Evolutionary conservation across 768 basidiomycete species (phyloP).

Genomic region (Russula sp.): DNA sequence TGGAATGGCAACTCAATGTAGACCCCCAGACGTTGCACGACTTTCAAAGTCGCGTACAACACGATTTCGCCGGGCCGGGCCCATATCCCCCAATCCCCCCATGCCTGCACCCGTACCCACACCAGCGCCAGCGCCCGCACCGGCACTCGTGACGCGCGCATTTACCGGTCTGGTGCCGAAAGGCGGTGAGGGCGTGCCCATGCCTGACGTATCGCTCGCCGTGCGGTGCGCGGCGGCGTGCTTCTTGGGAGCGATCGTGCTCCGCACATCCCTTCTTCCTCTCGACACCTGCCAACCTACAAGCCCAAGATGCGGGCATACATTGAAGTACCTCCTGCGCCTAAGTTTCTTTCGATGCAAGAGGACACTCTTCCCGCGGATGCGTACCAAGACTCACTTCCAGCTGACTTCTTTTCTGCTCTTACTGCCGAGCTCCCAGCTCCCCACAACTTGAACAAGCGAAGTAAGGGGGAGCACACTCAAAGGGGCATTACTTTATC

Average conservation of each 20-base stretch:
- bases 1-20: slow-evolving; percentile 87
- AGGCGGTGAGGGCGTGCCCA: slow-evolving; percentile 22
- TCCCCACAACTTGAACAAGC: no score
- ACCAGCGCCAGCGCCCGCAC: slow-evolving; percentile 38
- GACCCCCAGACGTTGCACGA: slow-evolving; percentile 52
- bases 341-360: slow-evolving; percentile 21
- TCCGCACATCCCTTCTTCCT: slow-evolving; percentile 11
- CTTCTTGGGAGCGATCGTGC: slow-evolving; percentile 51
- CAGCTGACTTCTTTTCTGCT: slow-evolving; percentile 56
- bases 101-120: no score
- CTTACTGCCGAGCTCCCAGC: slow-evolving; percentile 48
- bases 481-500: no score
- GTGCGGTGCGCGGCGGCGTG: slow-evolving; percentile 41
- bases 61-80: slow-evolving; percentile 50
- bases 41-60: slow-evolving; percentile 53
- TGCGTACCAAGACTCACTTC: slow-evolving; percentile 41
- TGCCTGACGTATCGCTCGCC: slow-evolving; percentile 57
- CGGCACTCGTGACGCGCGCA: slow-evolving; percentile 29
- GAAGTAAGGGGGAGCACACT: no score
- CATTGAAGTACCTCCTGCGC: slow-evolving; percentile 27
- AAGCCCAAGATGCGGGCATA: slow-evolving; percentile 25
- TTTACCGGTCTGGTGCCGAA: slow-evolving; percentile 23
- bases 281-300: slow-evolving; percentile 14
- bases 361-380: slow-evolving; percentile 65
- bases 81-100: slow-evolving; percentile 64